These are phyloP conservation scores for Rachicladosporium sp. DNA, from an alignment of 2,329 filamentous ascomycete species.

Conservation along the genomic window DNA sequence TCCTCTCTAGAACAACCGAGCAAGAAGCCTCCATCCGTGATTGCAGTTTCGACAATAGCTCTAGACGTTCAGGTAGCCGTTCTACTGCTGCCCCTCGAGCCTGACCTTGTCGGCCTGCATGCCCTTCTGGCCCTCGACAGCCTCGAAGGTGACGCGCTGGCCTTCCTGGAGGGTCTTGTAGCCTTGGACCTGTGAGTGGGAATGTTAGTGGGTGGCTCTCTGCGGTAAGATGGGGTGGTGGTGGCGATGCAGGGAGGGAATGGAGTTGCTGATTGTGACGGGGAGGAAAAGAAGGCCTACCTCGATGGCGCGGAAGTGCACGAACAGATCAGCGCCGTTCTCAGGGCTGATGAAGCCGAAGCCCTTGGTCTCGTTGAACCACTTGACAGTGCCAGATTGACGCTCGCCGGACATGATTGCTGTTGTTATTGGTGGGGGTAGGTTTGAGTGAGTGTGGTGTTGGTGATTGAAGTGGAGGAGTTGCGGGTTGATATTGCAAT, in stretches of 20 bases:
- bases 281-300: background rate
- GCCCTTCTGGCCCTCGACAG: constrained; percentile 7
- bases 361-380: constrained; percentile 7
- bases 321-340: constrained; percentile 7
- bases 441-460: constrained; percentile 2
- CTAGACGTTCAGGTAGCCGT: too few relatives aligned
- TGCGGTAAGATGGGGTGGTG: background rate
- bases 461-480: background rate
- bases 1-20: too few relatives aligned
- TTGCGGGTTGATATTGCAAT: too few relatives aligned
- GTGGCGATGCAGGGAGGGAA: background rate
- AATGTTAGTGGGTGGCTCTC: background rate
- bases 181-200: constrained; percentile 3
- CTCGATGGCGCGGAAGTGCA: constrained; percentile 8
- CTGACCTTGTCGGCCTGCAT: constrained; percentile 6
- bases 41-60: too few relatives aligned
- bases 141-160: constrained; percentile 5
- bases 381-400: constrained; percentile 7
- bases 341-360: constrained; percentile 7
- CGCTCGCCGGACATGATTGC: constrained; percentile 5
- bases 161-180: constrained; percentile 7
- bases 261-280: too few relatives aligned
- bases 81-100: too few relatives aligned
- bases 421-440: constrained; percentile 1
- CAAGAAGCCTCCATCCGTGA: too few relatives aligned